phyloP scores from a whole-genome alignment of 139 green algal species.

The Coelastrella sp. region DNA sequence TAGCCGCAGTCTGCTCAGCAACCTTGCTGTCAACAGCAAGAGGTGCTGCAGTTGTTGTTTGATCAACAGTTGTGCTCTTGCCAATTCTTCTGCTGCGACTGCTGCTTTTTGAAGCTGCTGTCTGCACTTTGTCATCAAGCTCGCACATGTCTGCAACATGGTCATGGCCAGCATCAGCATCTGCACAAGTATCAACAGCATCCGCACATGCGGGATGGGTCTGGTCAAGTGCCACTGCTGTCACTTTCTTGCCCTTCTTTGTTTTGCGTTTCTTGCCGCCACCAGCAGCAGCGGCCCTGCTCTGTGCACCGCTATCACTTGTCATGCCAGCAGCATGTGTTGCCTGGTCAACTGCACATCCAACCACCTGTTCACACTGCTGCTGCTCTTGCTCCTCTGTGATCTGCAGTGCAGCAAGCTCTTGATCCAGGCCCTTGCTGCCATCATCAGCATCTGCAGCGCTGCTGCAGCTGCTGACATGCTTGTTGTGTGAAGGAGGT shows the following conservation, averaged over 20 bases:
- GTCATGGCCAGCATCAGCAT: neutral
- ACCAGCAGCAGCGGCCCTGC: neutral
- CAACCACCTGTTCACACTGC: neutral
- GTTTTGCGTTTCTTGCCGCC: neutral
- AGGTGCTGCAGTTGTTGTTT: neutral
- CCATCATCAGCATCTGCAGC: neutral
- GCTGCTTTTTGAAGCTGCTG: neutral
- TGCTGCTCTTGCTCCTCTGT: neutral
- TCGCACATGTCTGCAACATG: constrained; percentile 8
- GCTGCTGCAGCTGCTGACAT: neutral
- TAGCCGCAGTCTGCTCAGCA: constrained; percentile 21
- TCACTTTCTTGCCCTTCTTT: constrained; percentile 1
- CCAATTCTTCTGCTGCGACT: neutral
- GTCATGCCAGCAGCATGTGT: too few relatives aligned
- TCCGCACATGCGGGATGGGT: neutral
- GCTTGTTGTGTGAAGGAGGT: too few relatives aligned
- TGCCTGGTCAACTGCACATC: neutral
- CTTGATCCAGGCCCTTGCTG: constrained; percentile 9
- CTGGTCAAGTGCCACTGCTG: constrained; percentile 7
- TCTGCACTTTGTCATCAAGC: neutral
- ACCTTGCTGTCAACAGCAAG: constrained; percentile 13
- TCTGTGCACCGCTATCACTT: neutral
- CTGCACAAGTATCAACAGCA: neutral
- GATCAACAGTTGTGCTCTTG: neutral
- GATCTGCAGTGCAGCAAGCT: constrained; percentile 1